Evolutionary conservation across 495 filamentous ascomycete species (phyloP), one percentile per base, ranked within the genome.

Genomic region (Penicillium crystallinum): DNA sequence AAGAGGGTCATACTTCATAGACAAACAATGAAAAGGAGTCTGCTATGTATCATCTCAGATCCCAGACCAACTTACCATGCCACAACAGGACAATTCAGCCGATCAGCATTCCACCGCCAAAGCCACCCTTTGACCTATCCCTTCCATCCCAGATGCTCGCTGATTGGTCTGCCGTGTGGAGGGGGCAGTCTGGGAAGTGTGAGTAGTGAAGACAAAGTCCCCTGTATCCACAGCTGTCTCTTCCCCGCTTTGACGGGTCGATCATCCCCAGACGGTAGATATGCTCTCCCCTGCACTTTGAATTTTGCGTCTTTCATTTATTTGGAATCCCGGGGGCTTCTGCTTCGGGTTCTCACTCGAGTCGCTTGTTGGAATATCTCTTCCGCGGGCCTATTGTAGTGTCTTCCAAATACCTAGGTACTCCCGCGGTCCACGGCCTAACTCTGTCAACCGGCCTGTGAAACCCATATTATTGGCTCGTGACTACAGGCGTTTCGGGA

Each of bases 241-340:
- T 36, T 35, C 58, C 58, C 58, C 59, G 59, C 59, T 58, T 55
- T 55, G 52, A 59, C 53, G 27, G 53, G 58, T 55, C 58, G 55
- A 61, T 58, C 58, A 55, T 50, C 40, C 40, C 50, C 40, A 46
- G 41, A 36, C 18, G 12, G 25, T 22, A 15, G 23, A 19, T 36
- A 17, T 33, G 19, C 38, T 23, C 29, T 34, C 25, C 38, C 6
- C 29, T 40, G 11, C 37, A 23, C 49, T 40, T 45, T 19, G 23
- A 7, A 3, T 21, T 12, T 22, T 22, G 11, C 38, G 14, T 12
- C 12, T 42, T 25, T 4, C 0, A 25, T 25, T 25, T 27, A 1
- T 4, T 17, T 42, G n/a, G n/a, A 21, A 15, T 25, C 15, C 25
- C n/a, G 2, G 34, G 34, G 34, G 14, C n/a, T n/a, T n/a, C 11